Conservation (phyloP, 257 asterid species). For the Vinca minor region DNA sequence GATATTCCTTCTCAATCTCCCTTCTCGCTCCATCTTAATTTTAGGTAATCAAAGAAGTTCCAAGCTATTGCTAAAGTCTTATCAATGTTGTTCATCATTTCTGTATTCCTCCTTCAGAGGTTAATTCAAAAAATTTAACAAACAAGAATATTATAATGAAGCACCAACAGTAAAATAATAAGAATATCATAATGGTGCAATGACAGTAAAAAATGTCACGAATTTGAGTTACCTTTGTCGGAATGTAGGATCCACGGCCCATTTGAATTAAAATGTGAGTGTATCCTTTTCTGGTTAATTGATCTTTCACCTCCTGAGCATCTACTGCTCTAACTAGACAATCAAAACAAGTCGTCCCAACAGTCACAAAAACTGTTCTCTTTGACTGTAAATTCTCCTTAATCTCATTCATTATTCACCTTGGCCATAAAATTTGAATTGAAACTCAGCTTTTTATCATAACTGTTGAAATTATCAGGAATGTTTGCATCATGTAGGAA, state of each 20-base stretch:
- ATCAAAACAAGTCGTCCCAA: constrained; percentile 90
- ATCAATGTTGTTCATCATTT: background rate
- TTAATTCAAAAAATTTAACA: background rate
- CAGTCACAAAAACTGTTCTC: constrained; percentile 74
- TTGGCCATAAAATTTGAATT: background rate
- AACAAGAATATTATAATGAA: background rate
- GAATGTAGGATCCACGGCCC: constrained; percentile 85
- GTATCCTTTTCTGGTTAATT: constrained; percentile 58
- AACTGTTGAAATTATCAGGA: background rate
- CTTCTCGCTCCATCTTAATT: background rate
- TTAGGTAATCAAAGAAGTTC: background rate
- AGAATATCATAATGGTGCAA: too few species aligned
- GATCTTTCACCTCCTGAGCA: constrained; percentile 52
- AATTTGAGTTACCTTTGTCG: constrained; percentile 49
- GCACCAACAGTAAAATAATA: background rate
- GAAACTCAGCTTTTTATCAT: background rate
- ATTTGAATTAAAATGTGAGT: constrained; percentile 74
- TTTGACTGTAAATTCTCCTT: constrained; percentile 28
- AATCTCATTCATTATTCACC: constrained; percentile 31
- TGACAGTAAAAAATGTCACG: too few species aligned
- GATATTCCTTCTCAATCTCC: constrained; percentile 1
- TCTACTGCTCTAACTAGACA: constrained; percentile 76
- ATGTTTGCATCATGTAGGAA: background rate
- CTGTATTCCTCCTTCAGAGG: background rate
- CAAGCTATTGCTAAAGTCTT: background rate